These are phyloP conservation scores for Clarkia xantiana DNA, from an alignment of 345 rosid genomes.

Conservation along the genomic window DNA sequence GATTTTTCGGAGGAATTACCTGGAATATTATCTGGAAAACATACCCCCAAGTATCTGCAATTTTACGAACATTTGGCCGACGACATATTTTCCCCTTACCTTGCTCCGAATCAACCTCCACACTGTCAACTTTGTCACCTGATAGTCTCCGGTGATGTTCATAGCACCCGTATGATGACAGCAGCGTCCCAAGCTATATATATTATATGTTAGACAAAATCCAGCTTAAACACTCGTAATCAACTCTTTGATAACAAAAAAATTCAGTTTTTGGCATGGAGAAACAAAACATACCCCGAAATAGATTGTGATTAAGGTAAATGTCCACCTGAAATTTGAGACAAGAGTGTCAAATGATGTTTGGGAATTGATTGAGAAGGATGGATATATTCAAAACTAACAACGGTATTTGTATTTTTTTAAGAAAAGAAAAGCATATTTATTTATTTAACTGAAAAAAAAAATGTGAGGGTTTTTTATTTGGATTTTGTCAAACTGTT, in stretches of 20 bases:
- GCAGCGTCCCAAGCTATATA: conserved; percentile 59
- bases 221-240: not conserved
- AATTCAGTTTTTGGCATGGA: too few species aligned
- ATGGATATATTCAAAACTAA: not conserved
- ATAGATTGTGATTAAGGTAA: conserved; percentile 55
- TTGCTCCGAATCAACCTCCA: conserved; percentile 41
- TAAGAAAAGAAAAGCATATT: too few species aligned
- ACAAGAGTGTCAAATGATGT: too few species aligned
- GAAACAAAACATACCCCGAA: conserved; percentile 50
- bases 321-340: conserved; percentile 62
- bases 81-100: conserved; percentile 33
- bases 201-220: not conserved
- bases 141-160: conserved; percentile 44
- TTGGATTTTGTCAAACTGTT: too few species aligned
- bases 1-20: conserved; percentile 19
- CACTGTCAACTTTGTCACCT: conserved; percentile 52
- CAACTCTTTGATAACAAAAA: not conserved
- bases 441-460: not conserved
- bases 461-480: not conserved
- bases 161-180: conserved; percentile 70
- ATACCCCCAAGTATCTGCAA: conserved; percentile 50
- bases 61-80: conserved; percentile 18
- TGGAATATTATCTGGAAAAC: conserved; percentile 79
- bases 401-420: not conserved
- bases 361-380: too few species aligned